A percentile compares a stretch with the other conserved stretches of the same genome.
These are phyloP conservation scores for Leucosporidium creatinivorum DNA, from an alignment of 768 basidiomycete species.

Conservation along the genomic window DNA sequence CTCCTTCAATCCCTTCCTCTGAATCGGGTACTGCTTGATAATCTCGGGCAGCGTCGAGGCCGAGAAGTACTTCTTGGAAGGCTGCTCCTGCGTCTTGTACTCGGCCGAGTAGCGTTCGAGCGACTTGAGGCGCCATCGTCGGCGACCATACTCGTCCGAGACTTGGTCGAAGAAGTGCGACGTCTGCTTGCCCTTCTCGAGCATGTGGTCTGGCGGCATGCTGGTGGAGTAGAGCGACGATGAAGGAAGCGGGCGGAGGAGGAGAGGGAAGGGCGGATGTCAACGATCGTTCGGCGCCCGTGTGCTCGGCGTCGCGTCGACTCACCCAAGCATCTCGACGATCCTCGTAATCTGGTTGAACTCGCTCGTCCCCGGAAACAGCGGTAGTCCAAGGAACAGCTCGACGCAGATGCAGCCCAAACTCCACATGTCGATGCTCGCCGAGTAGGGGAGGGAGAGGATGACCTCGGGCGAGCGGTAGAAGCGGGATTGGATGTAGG, in stretches of 20 bases:
- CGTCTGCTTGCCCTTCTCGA: conserved; percentile 93
- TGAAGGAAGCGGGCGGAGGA: not conserved
- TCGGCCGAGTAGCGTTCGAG: conserved; percentile 93
- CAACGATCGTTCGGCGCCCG: not conserved
- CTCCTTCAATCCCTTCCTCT: conserved; percentile 75
- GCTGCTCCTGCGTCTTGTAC: conserved; percentile 91
- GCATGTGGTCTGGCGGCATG: conserved; percentile 81
- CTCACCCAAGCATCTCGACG: conserved; percentile 96
- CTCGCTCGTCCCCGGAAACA: conserved; percentile 98
- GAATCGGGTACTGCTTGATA: conserved; percentile 91
- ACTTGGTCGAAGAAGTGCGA: conserved; percentile 82
- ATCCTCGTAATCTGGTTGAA: conserved; percentile 97
- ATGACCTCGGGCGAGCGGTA: conserved; percentile 97
- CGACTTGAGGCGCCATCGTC: conserved; percentile 70
- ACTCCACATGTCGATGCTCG: conserved; percentile 99
- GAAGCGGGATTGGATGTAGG: conserved; percentile 98
- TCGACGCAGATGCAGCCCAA: conserved; percentile 98
- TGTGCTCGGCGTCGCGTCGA: conserved; percentile 19
- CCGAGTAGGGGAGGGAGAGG: conserved; percentile 85
- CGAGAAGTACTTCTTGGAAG: conserved; percentile 98
- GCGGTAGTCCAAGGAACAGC: conserved; percentile 86
- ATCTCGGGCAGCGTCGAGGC: conserved; percentile 89
- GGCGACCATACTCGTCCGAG: conserved; percentile 67
- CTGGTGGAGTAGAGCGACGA: conserved; percentile 45
- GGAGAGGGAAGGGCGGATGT: not conserved